A percentile compares a stretch with the other conserved stretches of the same genome.
phyloP scores from a whole-genome alignment of 441 rosid species.

The Raphanus hybrid region DNA sequence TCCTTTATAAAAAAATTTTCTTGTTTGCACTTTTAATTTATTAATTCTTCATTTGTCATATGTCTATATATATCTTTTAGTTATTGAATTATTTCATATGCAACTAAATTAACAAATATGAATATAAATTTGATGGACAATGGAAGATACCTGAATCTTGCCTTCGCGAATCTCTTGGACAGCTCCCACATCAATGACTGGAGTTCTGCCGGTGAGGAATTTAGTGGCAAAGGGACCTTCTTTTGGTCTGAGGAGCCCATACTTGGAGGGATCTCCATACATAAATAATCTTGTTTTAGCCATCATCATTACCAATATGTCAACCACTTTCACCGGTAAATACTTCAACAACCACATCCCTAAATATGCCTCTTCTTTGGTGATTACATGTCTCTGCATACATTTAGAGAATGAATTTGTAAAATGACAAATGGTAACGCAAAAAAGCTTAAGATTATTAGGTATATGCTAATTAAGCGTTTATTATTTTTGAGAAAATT shows the following conservation, averaged over 20 bases:
- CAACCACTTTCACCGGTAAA: conserved; percentile 43
- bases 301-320: conserved; percentile 42
- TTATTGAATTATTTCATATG: not conserved
- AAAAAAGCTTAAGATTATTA: not conserved
- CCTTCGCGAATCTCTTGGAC: conserved; percentile 50
- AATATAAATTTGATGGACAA: not conserved
- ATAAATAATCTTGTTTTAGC: conserved; percentile 34
- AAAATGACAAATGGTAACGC: not conserved
- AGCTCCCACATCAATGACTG: conserved; percentile 56
- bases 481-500: not conserved
- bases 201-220: conserved; percentile 51
- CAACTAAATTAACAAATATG: not conserved
- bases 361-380: conserved; percentile 41
- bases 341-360: conserved; percentile 46
- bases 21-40: not conserved
- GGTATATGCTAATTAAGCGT: not conserved
- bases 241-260: conserved; percentile 40
- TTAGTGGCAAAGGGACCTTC: conserved; percentile 46
- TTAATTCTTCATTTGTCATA: not conserved
- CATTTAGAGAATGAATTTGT: not conserved
- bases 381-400: conserved; percentile 52
- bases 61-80: not conserved
- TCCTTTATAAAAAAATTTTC: not conserved
- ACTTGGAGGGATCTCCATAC: conserved; percentile 50
- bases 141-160: conserved; percentile 51